These are phyloP conservation scores for Candida gigantensis DNA, from an alignment of 1,139 yeast species.

Conservation along the genomic window DNA sequence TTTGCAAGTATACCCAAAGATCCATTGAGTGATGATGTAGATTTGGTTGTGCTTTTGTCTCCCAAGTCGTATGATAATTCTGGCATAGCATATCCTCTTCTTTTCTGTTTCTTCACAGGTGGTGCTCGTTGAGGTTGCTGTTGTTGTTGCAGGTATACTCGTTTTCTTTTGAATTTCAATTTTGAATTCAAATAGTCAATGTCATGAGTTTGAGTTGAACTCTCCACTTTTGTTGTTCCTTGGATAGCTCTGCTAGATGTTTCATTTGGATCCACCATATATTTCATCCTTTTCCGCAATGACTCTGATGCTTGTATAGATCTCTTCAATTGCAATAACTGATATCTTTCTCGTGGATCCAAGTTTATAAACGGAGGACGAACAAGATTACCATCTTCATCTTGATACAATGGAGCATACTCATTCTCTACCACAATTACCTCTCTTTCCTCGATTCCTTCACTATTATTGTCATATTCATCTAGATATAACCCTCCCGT, in stretches of 20 bases:
- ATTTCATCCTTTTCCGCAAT: constrained; percentile 34
- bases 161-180: constrained; percentile 14
- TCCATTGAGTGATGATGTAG: constrained; percentile 25
- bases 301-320: constrained; percentile 39
- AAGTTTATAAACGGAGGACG: constrained; percentile 51
- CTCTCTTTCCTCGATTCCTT: too few species aligned
- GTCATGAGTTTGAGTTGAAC: constrained; percentile 46
- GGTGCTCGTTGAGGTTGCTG: not conserved
- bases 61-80: constrained; percentile 39
- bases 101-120: constrained; percentile 17
- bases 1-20: constrained; percentile 33
- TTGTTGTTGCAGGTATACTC: constrained; percentile 3
- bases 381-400: constrained; percentile 39
- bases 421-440: constrained; percentile 24
- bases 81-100: constrained; percentile 32
- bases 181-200: constrained; percentile 27
- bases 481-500: constrained; percentile 1
- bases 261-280: constrained; percentile 45
- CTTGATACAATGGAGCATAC: constrained; percentile 37
- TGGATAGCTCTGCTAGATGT: constrained; percentile 21
- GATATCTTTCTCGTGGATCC: constrained; percentile 48
- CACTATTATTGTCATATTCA: constrained; percentile 2
- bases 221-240: constrained; percentile 32
- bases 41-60: constrained; percentile 4
- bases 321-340: constrained; percentile 40